Conservation (phyloP, 2,329 filamentous ascomycete species). For the Cladosporium sphaerospermum region DNA sequence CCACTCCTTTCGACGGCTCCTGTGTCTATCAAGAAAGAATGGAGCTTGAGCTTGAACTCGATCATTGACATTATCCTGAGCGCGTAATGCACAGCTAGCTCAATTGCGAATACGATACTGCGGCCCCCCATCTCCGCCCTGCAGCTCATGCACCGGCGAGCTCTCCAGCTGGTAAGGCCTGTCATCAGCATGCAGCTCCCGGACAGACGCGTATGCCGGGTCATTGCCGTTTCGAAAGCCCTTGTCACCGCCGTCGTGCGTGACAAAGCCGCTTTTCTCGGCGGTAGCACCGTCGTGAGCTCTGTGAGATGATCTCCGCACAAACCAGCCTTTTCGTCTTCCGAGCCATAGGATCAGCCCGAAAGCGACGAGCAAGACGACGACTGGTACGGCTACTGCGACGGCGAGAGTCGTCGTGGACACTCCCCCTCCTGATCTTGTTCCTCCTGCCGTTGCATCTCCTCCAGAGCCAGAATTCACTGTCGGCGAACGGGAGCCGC, state of each 20-base stretch:
- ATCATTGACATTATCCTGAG: too few species aligned
- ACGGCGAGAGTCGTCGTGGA: conserved; percentile 11
- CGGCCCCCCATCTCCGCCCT: neutral
- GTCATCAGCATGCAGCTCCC: neutral
- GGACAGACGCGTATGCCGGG: neutral
- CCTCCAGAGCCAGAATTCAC: neutral
- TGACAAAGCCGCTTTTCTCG: neutral
- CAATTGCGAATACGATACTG: conserved; percentile 1
- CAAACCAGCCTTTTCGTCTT: conserved; percentile 9
- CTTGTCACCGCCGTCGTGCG: neutral
- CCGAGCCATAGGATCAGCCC: conserved; percentile 9
- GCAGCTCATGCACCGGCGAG: conserved; percentile 3
- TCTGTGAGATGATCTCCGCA: neutral
- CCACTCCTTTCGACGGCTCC: too few species aligned
- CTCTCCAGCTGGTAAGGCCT: conserved; percentile 3
- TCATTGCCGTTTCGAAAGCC: neutral
- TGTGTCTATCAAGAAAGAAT: too few species aligned
- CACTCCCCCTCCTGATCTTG: neutral
- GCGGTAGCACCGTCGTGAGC: neutral
- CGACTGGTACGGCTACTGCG: conserved; percentile 9
- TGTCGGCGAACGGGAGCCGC: too few species aligned
- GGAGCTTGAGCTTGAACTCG: too few species aligned
- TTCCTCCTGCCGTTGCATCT: neutral
- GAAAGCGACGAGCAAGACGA: conserved; percentile 8
- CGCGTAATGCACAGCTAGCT: too few species aligned